These are phyloP conservation scores for Sonneratia caseolaris DNA, from an alignment of 345 rosid genomes.

Conservation along the genomic window DNA sequence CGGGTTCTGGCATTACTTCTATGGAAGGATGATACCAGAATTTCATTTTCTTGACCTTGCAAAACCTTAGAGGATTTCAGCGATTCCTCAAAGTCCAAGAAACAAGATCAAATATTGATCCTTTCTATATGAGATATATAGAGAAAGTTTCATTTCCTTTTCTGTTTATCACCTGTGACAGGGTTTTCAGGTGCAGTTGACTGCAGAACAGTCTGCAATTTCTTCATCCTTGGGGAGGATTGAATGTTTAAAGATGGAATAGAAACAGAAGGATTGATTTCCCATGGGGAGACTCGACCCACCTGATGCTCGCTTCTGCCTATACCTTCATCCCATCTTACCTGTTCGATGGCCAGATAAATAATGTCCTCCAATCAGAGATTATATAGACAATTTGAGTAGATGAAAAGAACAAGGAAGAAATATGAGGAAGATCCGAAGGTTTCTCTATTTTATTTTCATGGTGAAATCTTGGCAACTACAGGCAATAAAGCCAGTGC, in stretches of 20 bases:
- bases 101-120: not conserved
- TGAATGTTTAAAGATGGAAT: conserved; percentile 66
- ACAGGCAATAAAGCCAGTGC: conserved; percentile 7
- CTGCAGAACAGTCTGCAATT: conserved; percentile 56
- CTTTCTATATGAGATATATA: not conserved
- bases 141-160: not conserved
- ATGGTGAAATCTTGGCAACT: not conserved
- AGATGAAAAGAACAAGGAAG: no score
- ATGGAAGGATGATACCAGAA: conserved; percentile 51
- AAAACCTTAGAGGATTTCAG: conserved; percentile 96
- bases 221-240: conserved; percentile 75
- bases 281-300: conserved; percentile 86
- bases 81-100: conserved; percentile 80
- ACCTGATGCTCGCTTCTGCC: conserved; percentile 32
- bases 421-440: no score
- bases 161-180: conserved; percentile 30
- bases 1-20: conserved; percentile 47
- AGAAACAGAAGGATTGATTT: conserved; percentile 72
- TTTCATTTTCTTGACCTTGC: conserved; percentile 99
- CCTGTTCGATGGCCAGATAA: conserved; percentile 30
- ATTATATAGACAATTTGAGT: no score
- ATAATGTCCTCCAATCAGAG: not conserved
- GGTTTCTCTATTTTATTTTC: not conserved
- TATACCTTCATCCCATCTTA: conserved; percentile 72
- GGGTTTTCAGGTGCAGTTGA: conserved; percentile 44